Evolutionary conservation across 805 yeast genomes (phyloP), one percentile per base, ranked within the genome.

Genomic region (Candida sithepensis): DNA sequence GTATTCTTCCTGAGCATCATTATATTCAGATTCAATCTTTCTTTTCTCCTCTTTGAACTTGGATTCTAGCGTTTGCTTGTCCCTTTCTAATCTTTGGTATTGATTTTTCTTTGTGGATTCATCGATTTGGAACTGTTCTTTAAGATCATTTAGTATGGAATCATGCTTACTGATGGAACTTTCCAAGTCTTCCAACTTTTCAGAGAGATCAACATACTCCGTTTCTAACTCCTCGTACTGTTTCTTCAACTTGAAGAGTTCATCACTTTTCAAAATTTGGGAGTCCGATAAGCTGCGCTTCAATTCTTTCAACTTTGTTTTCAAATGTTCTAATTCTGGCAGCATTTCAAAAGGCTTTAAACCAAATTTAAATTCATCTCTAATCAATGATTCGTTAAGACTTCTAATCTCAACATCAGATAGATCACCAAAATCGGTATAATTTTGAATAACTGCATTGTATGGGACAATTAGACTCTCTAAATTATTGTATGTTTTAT

Each of bases 221-320:
- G 42, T 20, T 12, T 43, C 89, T 20, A 82, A 70, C 44, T 69
- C 71, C 44, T 83, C 85, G 59, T 84, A 86, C 3, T 20, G 16
- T 21, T 43, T 43, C 10, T 37, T 39, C 3, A 79, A 52, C 55
- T 72, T 73, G 41, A 84, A 73, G 2, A 74, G 66, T 34, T 80
- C 82, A 48, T 84, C 90, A 52, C 82, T 83, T 43, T 73, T 69
- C 14, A 68, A 57, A 36, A 73, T 70, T 53, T 81, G 81, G 32
- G 71, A 69, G 10, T 70, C 60, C 33, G 71, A 68, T 22, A 82
- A 66, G 26, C 69, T 67, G 45, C 73, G 71, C 53, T 84, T 82
- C 26, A 76, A 62, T 42, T 72, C 58, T 36, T 67, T 64, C 13
- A 80, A 60, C 24, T 70, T 67, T 3, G 65, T 50, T 44, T 66